Evolutionary conservation across 371 early-diverging fungal genomes (phyloP).

Genomic region (Mucor mucedo): DNA sequence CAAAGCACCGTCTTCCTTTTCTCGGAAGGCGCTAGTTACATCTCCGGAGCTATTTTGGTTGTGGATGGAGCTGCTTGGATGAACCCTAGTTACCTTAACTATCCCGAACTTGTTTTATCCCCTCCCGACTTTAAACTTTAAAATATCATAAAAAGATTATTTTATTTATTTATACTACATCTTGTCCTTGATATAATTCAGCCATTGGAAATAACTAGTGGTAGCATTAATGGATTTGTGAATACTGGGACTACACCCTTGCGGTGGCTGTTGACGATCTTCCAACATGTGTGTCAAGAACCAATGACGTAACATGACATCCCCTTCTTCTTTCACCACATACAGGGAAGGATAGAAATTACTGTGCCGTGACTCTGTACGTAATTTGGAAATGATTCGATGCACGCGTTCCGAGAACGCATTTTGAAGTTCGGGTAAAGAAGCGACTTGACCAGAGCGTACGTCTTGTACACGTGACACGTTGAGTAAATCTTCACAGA

Average conservation of each 20-base stretch:
- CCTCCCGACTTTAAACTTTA: constrained; percentile 28
- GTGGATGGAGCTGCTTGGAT: constrained; percentile 65
- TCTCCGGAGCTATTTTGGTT: constrained; percentile 66
- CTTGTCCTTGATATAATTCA: constrained; percentile 42
- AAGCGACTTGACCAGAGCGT: constrained; percentile 37
- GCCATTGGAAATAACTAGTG: constrained; percentile 79
- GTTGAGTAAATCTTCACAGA: constrained; percentile 63
- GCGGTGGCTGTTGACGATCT: constrained; percentile 37
- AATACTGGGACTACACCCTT: constrained; percentile 23
- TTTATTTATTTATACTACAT: constrained; percentile 1
- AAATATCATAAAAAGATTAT: background rate
- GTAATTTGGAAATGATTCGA: constrained; percentile 29
- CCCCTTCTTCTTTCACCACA: constrained; percentile 77
- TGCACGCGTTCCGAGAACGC: constrained; percentile 42
- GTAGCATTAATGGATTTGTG: constrained; percentile 48
- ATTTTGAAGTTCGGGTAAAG: constrained; percentile 34
- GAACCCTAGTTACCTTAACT: constrained; percentile 17
- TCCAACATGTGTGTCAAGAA: constrained; percentile 75
- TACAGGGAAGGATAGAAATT: constrained; percentile 41
- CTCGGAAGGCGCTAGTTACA: constrained; percentile 66
- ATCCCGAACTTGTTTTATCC: constrained; percentile 23
- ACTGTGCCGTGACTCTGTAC: constrained; percentile 23
- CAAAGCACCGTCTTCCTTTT: constrained; percentile 74
- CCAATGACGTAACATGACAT: constrained; percentile 57
- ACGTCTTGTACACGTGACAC: constrained; percentile 33